Evolutionary conservation across 768 basidiomycete genomes (phyloP), one percentile per base, ranked within the genome.

Genomic region (Leccinum ochraceum): DNA sequence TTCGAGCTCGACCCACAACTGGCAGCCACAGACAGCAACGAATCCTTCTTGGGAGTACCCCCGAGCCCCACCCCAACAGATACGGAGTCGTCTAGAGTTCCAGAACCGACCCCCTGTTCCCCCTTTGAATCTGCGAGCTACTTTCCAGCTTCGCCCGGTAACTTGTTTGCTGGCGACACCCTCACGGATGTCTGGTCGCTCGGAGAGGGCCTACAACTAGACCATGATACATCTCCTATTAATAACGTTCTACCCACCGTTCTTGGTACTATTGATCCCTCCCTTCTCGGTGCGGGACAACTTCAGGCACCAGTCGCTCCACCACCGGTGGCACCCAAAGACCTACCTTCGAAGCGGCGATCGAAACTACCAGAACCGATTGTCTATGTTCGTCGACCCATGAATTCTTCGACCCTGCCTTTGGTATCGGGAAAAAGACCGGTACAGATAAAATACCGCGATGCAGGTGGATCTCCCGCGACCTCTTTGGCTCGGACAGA

Each of bases 401-500:
- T 66, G 2, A 64, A 73, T 48, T 54, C 66, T 4, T 69, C 66
- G 10, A 44, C 53, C 14, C 22, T 69, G 2, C 70, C 74, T 34
- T 10, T 63, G 42, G 32, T 61, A 13, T 54, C 66, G 1, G 64
- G 68, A 36, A 71, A 69, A 53, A 66, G 69, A 17, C 16, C 68
- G 1, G 72, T 74, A 16, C 72, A 66, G 52, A 74, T 74, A 56
- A 74, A 75, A 44, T 74, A 72, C 22, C 74, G 72, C 4, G 66
- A 67, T 30, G 54, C 61, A 3, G 66, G 32, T 6, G 54, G 24
- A 10, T 24, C 63, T 39, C 36, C 57, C 6, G 3, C 56, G 11
- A 34, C 54, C 1, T 42, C 60, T 26, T 61, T 57, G 14, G 54
- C 57, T 32, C 56, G n/a, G 46, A 36, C 46, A 28, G 34, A 4